Evolutionary conservation across 2,329 filamentous ascomycete genomes (phyloP).

Genomic region (Davidsoniella virescens): DNA sequence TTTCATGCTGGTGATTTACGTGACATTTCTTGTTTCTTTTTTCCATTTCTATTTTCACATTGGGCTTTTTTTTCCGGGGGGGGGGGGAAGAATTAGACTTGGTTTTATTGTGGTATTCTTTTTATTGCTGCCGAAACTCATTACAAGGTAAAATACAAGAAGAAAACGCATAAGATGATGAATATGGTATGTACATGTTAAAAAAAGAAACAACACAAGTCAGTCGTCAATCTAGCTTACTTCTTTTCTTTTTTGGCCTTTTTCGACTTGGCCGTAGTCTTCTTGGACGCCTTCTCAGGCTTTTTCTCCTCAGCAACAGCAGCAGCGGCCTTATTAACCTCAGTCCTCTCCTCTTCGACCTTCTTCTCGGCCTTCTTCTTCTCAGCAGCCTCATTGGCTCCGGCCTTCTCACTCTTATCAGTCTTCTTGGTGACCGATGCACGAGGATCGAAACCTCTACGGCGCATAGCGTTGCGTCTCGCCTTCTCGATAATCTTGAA

Average conservation of each 20-base stretch:
- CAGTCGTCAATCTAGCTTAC: neutral
- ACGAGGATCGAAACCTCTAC: slow-evolving; percentile 57
- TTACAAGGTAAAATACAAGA: neutral
- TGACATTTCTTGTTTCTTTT: neutral
- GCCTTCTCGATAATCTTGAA: slow-evolving; percentile 53
- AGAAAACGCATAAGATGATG: neutral
- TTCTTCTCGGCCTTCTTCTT: slow-evolving; percentile 11
- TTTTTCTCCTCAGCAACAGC: neutral
- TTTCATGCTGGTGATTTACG: neutral
- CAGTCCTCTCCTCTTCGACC: slow-evolving; percentile 9
- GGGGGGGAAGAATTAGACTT: neutral
- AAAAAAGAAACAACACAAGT: slow-evolving; percentile 2
- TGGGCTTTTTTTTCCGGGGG: neutral
- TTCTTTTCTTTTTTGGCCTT: slow-evolving; percentile 13
- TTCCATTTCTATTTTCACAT: neutral
- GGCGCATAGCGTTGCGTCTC: slow-evolving; percentile 56
- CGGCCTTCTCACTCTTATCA: slow-evolving; percentile 5
- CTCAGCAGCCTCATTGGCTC: neutral
- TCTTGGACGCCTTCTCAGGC: slow-evolving; percentile 11
- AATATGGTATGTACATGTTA: neutral
- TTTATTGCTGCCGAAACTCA: slow-evolving; percentile 9
- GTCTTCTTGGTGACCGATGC: slow-evolving; percentile 19
- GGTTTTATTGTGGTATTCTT: slow-evolving; percentile 7
- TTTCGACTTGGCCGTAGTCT: slow-evolving; percentile 6
- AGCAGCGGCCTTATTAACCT: neutral